Evolutionary conservation across 1,284 basidiomycete species (phyloP), one percentile per base, ranked within the genome.

Genomic region (Malassezia slooffiae): DNA sequence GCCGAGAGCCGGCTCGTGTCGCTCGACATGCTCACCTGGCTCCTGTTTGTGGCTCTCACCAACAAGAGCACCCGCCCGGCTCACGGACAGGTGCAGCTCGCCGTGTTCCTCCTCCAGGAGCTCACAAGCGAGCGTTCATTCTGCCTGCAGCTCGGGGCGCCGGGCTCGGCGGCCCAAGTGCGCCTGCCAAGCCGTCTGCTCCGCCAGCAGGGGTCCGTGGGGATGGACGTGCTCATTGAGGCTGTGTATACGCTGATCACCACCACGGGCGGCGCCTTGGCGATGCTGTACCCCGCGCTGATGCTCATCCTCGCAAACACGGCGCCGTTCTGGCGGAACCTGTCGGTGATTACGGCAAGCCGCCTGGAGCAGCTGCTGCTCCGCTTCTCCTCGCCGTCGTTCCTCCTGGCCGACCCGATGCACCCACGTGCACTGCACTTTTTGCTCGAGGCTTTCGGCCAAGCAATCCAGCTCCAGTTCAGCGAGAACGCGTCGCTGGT

Each of bases 341-440:
- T 95, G 23, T 79, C 88, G 17, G 54, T 62, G 24, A 79, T 80
- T 23, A 79, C 87, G 4, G 83, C 88, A 3, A 82, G 82, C 3
- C 77, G 85, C 8, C 75, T 97, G 6, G 70, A 89, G 24, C 85
- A 90, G 62, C 76, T 96, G 6, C 85, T 95, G 71, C 80, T 79
- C 27, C 84, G 88, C 0, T 91, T 96, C 65, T 81, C 86, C 1
- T 83, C 82, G 48, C 85, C 91, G 0, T 73, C 79, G 6, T 96
- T 95, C 71, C 73, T 97, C 28, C 74, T 97, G 21, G 81, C 85
- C 1, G 89, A 95, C 54, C 89, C 95, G 70, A 85, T 87, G 5
- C 85, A 96, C 67, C 91, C 91, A 3, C 74, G 90, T 38, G 72
- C 95, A 19, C 74, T 93, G 22, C 95, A 85, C 71, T 91, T 91